These are phyloP conservation scores for Rhizodiscina lignyota DNA, from an alignment of 495 filamentous ascomycete species.

Conservation along the genomic window DNA sequence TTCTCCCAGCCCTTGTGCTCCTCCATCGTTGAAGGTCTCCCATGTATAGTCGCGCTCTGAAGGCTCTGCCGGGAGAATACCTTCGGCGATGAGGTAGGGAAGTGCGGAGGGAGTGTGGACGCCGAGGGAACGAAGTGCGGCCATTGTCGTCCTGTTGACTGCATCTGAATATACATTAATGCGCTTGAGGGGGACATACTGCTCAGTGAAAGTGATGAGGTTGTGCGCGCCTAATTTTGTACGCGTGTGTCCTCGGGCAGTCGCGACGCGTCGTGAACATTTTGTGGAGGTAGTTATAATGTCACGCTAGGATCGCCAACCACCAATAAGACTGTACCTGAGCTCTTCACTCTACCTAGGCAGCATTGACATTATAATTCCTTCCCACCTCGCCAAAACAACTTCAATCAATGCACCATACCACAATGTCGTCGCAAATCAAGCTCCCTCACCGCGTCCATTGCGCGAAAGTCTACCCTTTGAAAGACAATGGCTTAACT, in stretches of 20 bases:
- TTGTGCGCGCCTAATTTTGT: too few species aligned
- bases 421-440: too few species aligned
- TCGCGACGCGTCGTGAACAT: constrained; percentile 1
- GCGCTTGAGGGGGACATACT: background rate
- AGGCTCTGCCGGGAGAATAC: constrained; percentile 54
- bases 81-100: constrained; percentile 67
- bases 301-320: too few species aligned
- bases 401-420: too few species aligned
- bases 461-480: constrained; percentile 56
- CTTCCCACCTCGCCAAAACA: too few species aligned
- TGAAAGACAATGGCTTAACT: constrained; percentile 66
- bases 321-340: too few species aligned
- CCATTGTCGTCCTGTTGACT: constrained; percentile 40
- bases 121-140: constrained; percentile 71
- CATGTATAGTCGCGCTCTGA: constrained; percentile 54
- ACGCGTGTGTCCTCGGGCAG: background rate
- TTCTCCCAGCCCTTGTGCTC: constrained; percentile 17
- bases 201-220: too few species aligned
- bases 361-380: too few species aligned
- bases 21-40: constrained; percentile 35
- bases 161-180: background rate
- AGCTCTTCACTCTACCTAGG: too few species aligned
- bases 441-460: constrained; percentile 65
- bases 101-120: constrained; percentile 73
- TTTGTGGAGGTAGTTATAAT: too few species aligned